These are phyloP conservation scores for Glaciozyma antarctica DNA, from an alignment of 768 basidiomycete genomes.

Conservation along the genomic window DNA sequence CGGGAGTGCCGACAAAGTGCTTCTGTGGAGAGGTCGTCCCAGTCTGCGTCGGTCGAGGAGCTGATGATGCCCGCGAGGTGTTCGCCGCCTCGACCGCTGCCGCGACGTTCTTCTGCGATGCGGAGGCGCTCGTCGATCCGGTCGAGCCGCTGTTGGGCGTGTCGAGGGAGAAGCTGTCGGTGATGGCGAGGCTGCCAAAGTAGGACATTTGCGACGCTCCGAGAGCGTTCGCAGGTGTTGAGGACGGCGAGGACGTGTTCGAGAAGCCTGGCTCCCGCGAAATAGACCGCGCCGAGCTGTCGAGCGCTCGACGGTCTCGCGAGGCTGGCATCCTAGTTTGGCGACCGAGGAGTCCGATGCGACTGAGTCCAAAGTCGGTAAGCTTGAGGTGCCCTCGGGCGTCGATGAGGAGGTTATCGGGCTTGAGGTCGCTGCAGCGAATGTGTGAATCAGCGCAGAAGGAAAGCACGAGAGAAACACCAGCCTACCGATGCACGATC, in stretches of 20 bases:
- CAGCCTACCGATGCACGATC: conserved; percentile 83
- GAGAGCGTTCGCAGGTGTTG: conserved; percentile 37
- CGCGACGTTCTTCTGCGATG: conserved; percentile 1
- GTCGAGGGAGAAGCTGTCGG: conserved; percentile 30
- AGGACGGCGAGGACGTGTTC: conserved; percentile 36
- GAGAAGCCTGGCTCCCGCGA: conserved; percentile 26
- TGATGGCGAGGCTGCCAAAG: conserved; percentile 35
- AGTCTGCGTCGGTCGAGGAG: background rate
- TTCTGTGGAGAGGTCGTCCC: conserved; percentile 52
- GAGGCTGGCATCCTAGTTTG: conserved; percentile 50
- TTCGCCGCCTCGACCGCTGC: background rate
- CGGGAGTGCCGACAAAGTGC: conserved; percentile 94
- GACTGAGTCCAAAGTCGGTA: conserved; percentile 92
- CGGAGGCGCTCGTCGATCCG: conserved; percentile 51
- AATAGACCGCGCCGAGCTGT: conserved; percentile 44
- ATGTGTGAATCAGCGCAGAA: background rate
- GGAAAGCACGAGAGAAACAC: conserved; percentile 6
- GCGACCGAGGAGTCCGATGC: conserved; percentile 94
- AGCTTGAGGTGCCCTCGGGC: conserved; percentile 92
- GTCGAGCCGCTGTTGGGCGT: conserved; percentile 62
- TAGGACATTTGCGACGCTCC: conserved; percentile 38
- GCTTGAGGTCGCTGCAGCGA: conserved; percentile 73
- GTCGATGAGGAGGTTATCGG: conserved; percentile 96
- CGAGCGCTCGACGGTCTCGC: conserved; percentile 23
- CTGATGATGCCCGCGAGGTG: conserved; percentile 36